Conservation (phyloP, 164 flowering plant genomes). For the Magnolia changhungtana region DNA sequence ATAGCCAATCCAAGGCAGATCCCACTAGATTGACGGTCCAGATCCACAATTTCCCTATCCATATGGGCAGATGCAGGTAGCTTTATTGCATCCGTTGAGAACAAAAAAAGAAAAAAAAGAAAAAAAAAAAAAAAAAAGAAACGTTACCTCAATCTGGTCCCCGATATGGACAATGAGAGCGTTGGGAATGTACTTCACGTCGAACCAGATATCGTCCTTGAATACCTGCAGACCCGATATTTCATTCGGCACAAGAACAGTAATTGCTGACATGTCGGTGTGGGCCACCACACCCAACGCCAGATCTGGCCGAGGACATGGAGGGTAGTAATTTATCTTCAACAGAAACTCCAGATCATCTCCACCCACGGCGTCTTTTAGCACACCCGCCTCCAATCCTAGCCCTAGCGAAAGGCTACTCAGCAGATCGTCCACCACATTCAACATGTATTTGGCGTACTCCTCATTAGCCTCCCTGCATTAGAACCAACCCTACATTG, state of each 20-base stretch:
- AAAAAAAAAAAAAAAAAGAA: too few species aligned
- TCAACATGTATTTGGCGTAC: conserved; percentile 35
- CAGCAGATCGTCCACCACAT: conserved; percentile 45
- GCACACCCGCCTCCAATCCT: conserved; percentile 26
- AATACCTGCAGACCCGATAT: conserved; percentile 46
- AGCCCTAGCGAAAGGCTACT: conserved; percentile 39
- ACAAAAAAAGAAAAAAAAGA: too few species aligned
- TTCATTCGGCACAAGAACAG: conserved; percentile 38
- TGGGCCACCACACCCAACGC: conserved; percentile 43
- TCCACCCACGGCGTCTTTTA: conserved; percentile 35
- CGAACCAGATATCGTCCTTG: conserved; percentile 33
- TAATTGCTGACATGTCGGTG: conserved; percentile 37
- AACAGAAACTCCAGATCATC: conserved; percentile 30
- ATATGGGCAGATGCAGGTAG: too few species aligned
- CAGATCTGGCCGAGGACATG: conserved; percentile 47
- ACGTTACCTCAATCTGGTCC: conserved; percentile 37
- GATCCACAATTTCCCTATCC: too few species aligned
- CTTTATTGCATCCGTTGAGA: too few species aligned
- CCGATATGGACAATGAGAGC: conserved; percentile 40
- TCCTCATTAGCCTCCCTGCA: conserved; percentile 57
- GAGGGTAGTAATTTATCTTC: conserved; percentile 36
- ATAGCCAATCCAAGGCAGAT: too few species aligned
- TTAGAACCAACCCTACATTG: neutral
- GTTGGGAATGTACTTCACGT: conserved; percentile 38
- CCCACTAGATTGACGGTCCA: too few species aligned